Evolutionary conservation across 805 yeast genomes (phyloP), one percentile per base, ranked within the genome.

Genomic region (Millerago galiae): DNA sequence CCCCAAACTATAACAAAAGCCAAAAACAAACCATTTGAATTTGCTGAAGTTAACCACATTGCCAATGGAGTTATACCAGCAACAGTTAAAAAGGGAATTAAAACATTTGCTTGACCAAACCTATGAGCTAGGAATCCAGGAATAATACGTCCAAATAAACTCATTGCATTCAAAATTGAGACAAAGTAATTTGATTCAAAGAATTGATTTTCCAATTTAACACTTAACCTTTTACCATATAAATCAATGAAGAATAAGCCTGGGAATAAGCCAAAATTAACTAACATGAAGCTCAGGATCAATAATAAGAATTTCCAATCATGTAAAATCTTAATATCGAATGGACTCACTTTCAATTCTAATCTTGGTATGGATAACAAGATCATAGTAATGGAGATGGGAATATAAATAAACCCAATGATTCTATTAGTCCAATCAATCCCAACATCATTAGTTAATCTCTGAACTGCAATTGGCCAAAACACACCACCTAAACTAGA

Each of bases 401-500:
- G 49, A 6, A 45, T 34, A 44, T 48, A 40, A 25, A 55, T 52
- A 25, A 54, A 52, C 4, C 58, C 76, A 16, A 61, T 54, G 45
- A 65, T 57, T 45, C 77, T 51, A 40, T 69, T 55, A 0, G 75
- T 71, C 75, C 77, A 72, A 36, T 63, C 68, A 48, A 65, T 61
- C 2, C 75, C 76, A 17, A 72, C 63, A 13, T 47, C 52, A 35
- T 61, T 55, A 34, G 72, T 65, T 34, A 75, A 55, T 40, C 59
- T 56, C 43, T 67, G 65, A 38, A 71, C 54, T 34, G 65, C 63
- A 47, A 75, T 62, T 9, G 77, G 67, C 53, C 67, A 73, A 15
- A 68, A 59, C 6, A 75, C 56, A n/a, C 81, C 81, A 5, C 80
- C 81, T 1, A 71, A 44, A 13, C 77, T 74, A 7, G 77, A 62